Percentiles rank a stretch among this genome's conserved stretches.
phyloP scores from a whole-genome alignment of 805 yeast species.

The Saturnispora dispora region DNA sequence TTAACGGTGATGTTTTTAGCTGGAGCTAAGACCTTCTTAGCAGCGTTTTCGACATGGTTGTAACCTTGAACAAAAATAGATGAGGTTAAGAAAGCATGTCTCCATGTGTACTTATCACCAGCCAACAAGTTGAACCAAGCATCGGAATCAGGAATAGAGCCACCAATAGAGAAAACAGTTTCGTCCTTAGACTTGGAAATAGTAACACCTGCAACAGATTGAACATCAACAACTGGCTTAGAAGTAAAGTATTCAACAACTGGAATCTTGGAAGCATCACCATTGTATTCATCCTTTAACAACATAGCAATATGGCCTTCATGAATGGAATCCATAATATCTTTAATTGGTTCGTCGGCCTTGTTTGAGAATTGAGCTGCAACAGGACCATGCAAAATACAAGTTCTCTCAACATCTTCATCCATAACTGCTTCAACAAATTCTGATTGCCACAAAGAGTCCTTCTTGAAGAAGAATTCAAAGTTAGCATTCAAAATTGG shows the following conservation, averaged over 20 bases:
- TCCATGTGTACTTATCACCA: conserved; percentile 75
- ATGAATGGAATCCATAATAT: conserved; percentile 80
- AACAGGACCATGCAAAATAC: conserved; percentile 97
- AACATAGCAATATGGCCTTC: conserved; percentile 76
- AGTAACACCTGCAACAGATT: conserved; percentile 31
- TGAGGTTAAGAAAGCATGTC: conserved; percentile 79
- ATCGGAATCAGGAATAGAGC: conserved; percentile 27
- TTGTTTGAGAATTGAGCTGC: conserved; percentile 86
- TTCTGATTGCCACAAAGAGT: conserved; percentile 98
- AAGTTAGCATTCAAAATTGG: conserved; percentile 92
- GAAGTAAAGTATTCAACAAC: conserved; percentile 85
- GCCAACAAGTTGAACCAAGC: conserved; percentile 79
- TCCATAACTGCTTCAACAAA: conserved; percentile 92
- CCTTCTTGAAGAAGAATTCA: conserved; percentile 96
- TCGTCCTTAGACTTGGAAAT: conserved; percentile 25
- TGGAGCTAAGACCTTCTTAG: conserved; percentile 75
- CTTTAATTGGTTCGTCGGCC: conserved; percentile 89
- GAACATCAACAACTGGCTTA: conserved; percentile 36
- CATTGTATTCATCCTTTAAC: conserved; percentile 58
- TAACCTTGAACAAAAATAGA: conserved; percentile 78
- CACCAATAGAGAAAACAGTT: conserved; percentile 32
- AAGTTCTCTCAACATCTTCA: conserved; percentile 96
- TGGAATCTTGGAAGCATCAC: conserved; percentile 69
- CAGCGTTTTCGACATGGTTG: conserved; percentile 71
- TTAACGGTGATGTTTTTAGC: conserved; percentile 49